phyloP scores from a whole-genome alignment of 2,329 filamentous ascomycete genomes.

The Atkinsonella texensis region DNA sequence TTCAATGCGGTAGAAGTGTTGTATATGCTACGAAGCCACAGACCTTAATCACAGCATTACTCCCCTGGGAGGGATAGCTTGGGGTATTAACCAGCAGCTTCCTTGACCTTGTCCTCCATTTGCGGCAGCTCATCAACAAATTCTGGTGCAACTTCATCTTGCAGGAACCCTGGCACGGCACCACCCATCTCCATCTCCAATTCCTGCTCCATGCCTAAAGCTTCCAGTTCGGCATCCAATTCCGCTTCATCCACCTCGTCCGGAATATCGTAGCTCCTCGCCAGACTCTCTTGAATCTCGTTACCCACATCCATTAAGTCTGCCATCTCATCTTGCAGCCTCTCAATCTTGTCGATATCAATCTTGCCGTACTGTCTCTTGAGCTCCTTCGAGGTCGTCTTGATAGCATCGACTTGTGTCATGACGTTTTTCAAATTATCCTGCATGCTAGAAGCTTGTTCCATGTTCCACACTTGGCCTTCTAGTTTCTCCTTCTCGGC shows the following conservation, averaged over 20 bases:
- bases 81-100: conserved; percentile 47
- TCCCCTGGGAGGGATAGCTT: background rate
- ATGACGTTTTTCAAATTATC: conserved; percentile 98
- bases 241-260: conserved; percentile 97
- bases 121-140: conserved; percentile 89
- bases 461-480: conserved; percentile 97
- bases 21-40: background rate
- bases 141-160: conserved; percentile 73
- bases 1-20: background rate
- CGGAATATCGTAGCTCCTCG: conserved; percentile 82
- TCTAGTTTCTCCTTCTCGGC: conserved; percentile 86
- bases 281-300: conserved; percentile 93
- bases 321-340: conserved; percentile 97
- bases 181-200: conserved; percentile 56
- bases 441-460: conserved; percentile 96
- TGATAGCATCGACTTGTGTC: conserved; percentile 96
- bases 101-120: conserved; percentile 63
- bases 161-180: conserved; percentile 72
- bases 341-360: conserved; percentile 93
- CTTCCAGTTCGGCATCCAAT: conserved; percentile 91
- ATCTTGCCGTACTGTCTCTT: conserved; percentile 94
- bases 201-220: conserved; percentile 87
- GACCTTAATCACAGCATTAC: background rate
- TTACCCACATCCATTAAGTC: conserved; percentile 96
- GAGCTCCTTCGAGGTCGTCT: conserved; percentile 88